phyloP scores from a whole-genome alignment of 768 basidiomycete genomes.

The Amanita pallidorosea region DNA sequence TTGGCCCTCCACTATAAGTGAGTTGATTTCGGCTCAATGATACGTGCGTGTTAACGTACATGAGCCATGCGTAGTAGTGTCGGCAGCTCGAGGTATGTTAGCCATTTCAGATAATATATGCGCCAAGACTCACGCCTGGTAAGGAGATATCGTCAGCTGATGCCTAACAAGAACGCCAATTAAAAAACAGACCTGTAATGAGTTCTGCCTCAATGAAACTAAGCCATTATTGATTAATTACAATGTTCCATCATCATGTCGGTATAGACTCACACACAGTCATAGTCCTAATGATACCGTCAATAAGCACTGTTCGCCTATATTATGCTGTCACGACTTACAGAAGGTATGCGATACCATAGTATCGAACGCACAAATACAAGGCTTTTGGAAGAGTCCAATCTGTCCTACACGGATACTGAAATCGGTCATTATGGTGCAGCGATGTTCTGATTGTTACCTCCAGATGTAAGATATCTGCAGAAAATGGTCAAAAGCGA shows the following conservation, averaged over 20 bases:
- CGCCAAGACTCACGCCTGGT: background rate
- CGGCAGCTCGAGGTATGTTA: background rate
- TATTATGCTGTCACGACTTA: background rate
- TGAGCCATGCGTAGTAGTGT: background rate
- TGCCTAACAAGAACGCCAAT: too few species aligned
- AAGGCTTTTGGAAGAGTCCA: background rate
- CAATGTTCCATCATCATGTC: background rate
- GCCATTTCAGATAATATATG: background rate
- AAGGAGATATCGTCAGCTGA: background rate
- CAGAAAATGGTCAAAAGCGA: background rate
- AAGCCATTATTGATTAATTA: background rate
- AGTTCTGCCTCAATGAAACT: background rate
- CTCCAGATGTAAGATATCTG: background rate
- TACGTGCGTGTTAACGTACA: background rate
- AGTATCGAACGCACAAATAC: background rate
- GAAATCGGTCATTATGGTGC: background rate
- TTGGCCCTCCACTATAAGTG: background rate
- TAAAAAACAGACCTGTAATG: background rate
- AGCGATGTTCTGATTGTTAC: background rate
- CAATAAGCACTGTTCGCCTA: too few species aligned
- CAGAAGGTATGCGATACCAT: background rate
- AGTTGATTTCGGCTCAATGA: background rate
- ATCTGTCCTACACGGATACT: background rate
- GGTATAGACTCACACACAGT: background rate
- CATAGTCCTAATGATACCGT: background rate